These are phyloP conservation scores for Chrysosporium keratinophilum DNA, from an alignment of 2,329 filamentous ascomycete species.

Conservation along the genomic window DNA sequence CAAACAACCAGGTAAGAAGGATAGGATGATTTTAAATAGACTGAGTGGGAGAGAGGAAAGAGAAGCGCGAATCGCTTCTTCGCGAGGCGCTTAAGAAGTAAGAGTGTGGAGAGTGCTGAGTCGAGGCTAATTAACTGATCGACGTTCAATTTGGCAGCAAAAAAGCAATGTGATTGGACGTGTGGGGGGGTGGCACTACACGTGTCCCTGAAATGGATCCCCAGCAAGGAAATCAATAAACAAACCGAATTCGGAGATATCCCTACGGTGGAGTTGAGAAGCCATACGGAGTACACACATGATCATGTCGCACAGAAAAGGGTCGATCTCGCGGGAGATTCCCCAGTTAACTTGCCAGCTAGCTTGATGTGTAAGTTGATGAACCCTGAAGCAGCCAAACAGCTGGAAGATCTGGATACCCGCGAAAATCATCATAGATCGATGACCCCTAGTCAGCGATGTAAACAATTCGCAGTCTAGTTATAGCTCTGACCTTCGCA, in stretches of 20 bases:
- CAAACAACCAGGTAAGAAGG: not conserved
- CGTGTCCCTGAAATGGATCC: slow-evolving; percentile 4
- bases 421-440: too few species aligned
- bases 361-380: too few species aligned
- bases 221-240: slow-evolving; percentile 11
- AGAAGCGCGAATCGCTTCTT: slow-evolving; percentile 1
- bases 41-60: not conserved
- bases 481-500: too few species aligned
- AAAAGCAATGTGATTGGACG: slow-evolving; percentile 5
- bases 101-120: slow-evolving; percentile 2
- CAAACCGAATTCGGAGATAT: slow-evolving; percentile 9
- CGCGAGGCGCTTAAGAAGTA: slow-evolving; percentile 2
- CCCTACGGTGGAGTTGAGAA: not conserved
- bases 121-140: slow-evolving; percentile 1
- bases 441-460: too few species aligned
- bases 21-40: not conserved
- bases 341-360: too few species aligned
- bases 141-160: not conserved
- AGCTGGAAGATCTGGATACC: too few species aligned
- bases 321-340: not conserved
- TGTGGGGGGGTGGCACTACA: slow-evolving; percentile 2
- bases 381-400: too few species aligned
- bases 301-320: not conserved
- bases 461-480: too few species aligned
- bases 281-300: not conserved